Evolutionary conservation across 1,139 yeast species (phyloP).

Genomic region (Blastobotrys apis): DNA sequence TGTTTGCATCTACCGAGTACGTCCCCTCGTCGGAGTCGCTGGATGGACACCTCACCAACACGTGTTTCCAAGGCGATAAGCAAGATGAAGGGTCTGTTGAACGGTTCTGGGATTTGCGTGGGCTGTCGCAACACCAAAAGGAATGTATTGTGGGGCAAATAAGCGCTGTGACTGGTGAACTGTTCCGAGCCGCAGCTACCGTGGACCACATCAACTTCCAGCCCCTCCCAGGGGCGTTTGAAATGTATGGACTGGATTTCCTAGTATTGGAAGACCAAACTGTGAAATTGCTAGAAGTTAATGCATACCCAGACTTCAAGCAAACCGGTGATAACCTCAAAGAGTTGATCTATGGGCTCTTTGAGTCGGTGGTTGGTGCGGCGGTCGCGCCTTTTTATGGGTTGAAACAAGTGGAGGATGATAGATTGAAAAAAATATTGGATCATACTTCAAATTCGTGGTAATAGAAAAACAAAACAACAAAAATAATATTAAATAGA

Average conservation of each 20-base stretch:
- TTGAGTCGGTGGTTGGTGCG: conserved; percentile 27
- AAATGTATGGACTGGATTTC: conserved; percentile 84
- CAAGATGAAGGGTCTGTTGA: conserved; percentile 51
- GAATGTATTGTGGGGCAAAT: conserved; percentile 50
- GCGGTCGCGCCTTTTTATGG: conserved; percentile 30
- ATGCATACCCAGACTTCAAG: conserved; percentile 93
- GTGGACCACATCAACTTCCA: conserved; percentile 87
- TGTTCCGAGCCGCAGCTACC: conserved; percentile 77
- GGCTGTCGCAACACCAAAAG: conserved; percentile 41
- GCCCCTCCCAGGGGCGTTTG: conserved; percentile 77
- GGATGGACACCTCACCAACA: conserved; percentile 81
- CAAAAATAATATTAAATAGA: background rate
- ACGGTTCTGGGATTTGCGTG: conserved; percentile 59
- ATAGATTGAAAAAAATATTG: conserved; percentile 9
- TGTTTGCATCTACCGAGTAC: conserved; percentile 66
- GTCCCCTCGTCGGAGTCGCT: conserved; percentile 43
- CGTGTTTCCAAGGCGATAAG: conserved; percentile 70
- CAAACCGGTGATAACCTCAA: conserved; percentile 84
- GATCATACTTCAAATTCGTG: conserved; percentile 4
- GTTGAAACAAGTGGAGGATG: conserved; percentile 1
- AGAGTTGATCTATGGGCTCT: conserved; percentile 45
- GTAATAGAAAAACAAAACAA: background rate
- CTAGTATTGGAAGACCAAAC: conserved; percentile 54
- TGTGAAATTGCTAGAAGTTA: conserved; percentile 73
- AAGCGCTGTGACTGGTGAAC: conserved; percentile 57